Evolutionary conservation across 2,329 filamentous ascomycete genomes (phyloP), one percentile per base, ranked within the genome.

Genomic region (Thelonectria olida): DNA sequence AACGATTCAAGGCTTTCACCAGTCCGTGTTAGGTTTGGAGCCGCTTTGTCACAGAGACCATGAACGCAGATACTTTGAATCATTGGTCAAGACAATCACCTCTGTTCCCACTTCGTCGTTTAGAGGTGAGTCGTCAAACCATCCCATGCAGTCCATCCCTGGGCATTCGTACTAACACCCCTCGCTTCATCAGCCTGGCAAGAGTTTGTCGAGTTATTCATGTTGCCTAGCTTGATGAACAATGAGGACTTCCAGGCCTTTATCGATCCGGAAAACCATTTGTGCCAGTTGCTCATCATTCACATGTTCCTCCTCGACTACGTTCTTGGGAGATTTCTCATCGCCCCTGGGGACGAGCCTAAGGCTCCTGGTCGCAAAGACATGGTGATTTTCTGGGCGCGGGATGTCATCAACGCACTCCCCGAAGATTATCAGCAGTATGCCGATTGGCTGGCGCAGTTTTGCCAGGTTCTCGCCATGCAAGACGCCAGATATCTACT

Each of bases 261-360:
- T 22, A 67, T 70, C 7, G 60, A 76, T 28, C 62, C 73, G 0
- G 64, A 66, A 5, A 78, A 77, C 56, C 65, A 73, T 51, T 53
- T 65, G 2, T 72, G 72, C 2, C 75, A 78, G 52, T 65, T 80
- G 1, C 67, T 79, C 1, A 66, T 78, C 20, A 73, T 78, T 6
- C 77, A 80, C 61, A 75, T 75, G 61, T 73, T 78, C 17, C 66
- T 80, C 2, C 52, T 76, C 3, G 73, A 75, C 20, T 74, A 75
- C 39, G 44, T 72, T 1, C 56, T 75, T 3, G 72, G 67, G 4
- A 61, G 59, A 13, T 69, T 63, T 7, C 69, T 68, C 20, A 63
- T 74, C 15, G 50, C 68, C 1, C 65, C 64, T 2, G 39, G 56
- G 4, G 63, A 68, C 19, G 60, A 62, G 23, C 67, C 69, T 17